phyloP scores from a whole-genome alignment of 225 moss, liverwort and hornwort species.

The Polytrichum commune region DNA sequence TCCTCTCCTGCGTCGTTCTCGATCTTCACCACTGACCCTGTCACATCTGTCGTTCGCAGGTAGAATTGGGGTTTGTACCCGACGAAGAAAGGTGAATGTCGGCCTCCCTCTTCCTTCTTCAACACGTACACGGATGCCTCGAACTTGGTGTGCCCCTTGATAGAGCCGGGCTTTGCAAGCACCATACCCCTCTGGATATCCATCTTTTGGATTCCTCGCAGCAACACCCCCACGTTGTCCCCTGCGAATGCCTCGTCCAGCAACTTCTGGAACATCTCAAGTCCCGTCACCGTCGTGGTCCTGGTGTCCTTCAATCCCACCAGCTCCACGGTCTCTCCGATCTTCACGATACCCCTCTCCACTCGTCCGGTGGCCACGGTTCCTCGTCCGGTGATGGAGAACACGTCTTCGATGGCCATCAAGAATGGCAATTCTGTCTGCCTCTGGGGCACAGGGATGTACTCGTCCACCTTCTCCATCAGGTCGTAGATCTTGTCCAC shows the following conservation, averaged over 20 bases:
- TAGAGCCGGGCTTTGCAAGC: constrained; percentile 54
- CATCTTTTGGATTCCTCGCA: constrained; percentile 52
- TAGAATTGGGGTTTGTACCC: constrained; percentile 67
- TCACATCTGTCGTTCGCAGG: constrained; percentile 59
- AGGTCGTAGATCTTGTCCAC: constrained; percentile 38
- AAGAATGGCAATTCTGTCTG: constrained; percentile 51
- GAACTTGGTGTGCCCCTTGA: constrained; percentile 39
- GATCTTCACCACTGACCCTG: constrained; percentile 37
- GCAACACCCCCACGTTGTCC: constrained; percentile 56
- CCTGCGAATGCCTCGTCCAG: constrained; percentile 54
- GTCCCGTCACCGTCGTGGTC: constrained; percentile 46
- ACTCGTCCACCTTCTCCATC: constrained; percentile 59
- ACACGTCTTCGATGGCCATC: constrained; percentile 67
- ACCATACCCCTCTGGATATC: constrained; percentile 65
- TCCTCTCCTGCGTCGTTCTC: constrained; percentile 24
- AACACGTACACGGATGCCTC: constrained; percentile 62
- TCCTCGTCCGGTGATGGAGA: constrained; percentile 65
- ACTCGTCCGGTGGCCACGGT: constrained; percentile 71
- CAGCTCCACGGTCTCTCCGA: constrained; percentile 55
- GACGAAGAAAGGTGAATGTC: constrained; percentile 57
- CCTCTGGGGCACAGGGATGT: constrained; percentile 58
- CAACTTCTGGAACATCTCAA: constrained; percentile 65
- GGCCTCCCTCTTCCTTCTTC: constrained; percentile 66
- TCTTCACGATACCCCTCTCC: constrained; percentile 56
- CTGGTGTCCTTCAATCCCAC: constrained; percentile 47